Conservation (phyloP, 108 stramenopile species). For the Fistulifera solaris region DNA sequence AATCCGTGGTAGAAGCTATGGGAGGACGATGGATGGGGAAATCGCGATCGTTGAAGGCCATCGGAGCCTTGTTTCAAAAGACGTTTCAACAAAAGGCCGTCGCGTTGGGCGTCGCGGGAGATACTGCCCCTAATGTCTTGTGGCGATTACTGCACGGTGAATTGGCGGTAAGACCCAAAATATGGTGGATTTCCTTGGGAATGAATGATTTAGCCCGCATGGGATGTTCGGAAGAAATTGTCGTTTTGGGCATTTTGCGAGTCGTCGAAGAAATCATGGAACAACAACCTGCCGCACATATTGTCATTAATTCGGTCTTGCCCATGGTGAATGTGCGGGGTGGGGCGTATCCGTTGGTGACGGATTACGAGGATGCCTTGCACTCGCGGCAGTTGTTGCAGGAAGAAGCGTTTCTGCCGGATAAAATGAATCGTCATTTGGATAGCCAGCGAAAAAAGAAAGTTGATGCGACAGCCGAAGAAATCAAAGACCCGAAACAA, state of each 20-base stretch:
- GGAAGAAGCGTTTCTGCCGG: neutral
- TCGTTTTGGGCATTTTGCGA: constrained; percentile 62
- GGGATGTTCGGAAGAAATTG: constrained; percentile 79
- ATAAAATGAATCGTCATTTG: neutral
- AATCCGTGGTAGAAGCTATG: constrained; percentile 74
- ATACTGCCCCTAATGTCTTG: constrained; percentile 42
- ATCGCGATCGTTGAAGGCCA: neutral
- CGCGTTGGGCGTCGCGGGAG: constrained; percentile 61
- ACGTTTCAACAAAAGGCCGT: constrained; percentile 17
- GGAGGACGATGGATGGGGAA: constrained; percentile 73
- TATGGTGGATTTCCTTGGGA: constrained; percentile 80
- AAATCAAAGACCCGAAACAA: neutral
- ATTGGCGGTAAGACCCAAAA: constrained; percentile 66
- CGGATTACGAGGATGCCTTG: constrained; percentile 8
- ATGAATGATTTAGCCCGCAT: constrained; percentile 71
- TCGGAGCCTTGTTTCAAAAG: neutral
- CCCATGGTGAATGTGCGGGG: constrained; percentile 22
- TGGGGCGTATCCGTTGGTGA: neutral
- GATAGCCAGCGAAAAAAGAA: neutral
- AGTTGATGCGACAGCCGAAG: neutral
- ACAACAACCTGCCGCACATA: constrained; percentile 52
- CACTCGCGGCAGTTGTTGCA: neutral
- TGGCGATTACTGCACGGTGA: constrained; percentile 39
- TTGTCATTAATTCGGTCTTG: constrained; percentile 72
- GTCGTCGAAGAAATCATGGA: constrained; percentile 70